Evolutionary conservation across 257 asterid genomes (phyloP).

Genomic region (Capsicum baccatum): DNA sequence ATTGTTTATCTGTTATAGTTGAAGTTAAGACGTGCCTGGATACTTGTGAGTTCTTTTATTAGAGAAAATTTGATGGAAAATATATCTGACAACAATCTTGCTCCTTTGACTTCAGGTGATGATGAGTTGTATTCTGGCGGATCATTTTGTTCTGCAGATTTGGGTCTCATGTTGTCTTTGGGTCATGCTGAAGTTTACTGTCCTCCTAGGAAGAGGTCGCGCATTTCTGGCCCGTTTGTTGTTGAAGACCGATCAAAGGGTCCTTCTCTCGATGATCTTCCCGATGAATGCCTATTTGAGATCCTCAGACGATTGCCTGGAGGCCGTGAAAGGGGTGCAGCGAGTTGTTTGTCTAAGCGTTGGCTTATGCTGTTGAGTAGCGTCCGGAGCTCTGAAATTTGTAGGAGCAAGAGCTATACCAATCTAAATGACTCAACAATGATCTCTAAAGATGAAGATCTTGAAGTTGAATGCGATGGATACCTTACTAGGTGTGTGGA

Average conservation of each 20-base stretch:
- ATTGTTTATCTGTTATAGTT: neutral
- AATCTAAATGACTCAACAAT: conserved; percentile 26
- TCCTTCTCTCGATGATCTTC: conserved; percentile 77
- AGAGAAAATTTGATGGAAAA: neutral
- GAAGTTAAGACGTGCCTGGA: neutral
- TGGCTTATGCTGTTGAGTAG: conserved; percentile 78
- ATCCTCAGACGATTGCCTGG: conserved; percentile 72
- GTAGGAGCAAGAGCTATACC: conserved; percentile 41
- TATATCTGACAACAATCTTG: neutral
- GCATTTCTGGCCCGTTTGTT: conserved; percentile 58
- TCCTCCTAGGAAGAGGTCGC: conserved; percentile 73
- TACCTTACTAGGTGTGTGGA: conserved; percentile 37
- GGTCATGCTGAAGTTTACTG: conserved; percentile 69
- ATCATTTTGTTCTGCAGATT: conserved; percentile 56
- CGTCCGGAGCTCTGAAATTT: conserved; percentile 63
- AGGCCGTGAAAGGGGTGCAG: conserved; percentile 71
- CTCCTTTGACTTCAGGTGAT: conserved; percentile 61
- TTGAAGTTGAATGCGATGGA: conserved; percentile 28
- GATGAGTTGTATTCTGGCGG: conserved; percentile 60
- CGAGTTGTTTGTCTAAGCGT: conserved; percentile 87
- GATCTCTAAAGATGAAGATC: conserved; percentile 29
- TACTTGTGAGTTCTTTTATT: neutral
- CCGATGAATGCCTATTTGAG: conserved; percentile 89
- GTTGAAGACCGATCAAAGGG: conserved; percentile 39
- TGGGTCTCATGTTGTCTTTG: conserved; percentile 63